Conservation (phyloP, 2,329 filamentous ascomycete genomes). For the Verticillium nubilum region DNA sequence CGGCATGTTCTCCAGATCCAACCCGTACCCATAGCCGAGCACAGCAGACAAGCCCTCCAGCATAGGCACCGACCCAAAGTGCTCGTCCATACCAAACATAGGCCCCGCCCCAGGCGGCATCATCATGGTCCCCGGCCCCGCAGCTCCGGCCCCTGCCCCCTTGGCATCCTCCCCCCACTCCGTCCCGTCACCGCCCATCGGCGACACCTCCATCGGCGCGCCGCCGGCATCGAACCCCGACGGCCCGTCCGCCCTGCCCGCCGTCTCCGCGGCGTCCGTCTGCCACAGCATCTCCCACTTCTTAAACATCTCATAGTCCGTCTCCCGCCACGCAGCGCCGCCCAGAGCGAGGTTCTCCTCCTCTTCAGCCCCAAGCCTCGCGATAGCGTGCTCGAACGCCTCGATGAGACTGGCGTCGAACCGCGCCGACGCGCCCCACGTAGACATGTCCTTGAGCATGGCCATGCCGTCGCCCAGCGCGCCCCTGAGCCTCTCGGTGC, state of each 20-base stretch:
- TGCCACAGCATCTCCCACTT: slow-evolving; percentile 34
- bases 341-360: too few species aligned
- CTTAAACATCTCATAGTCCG: slow-evolving; percentile 39
- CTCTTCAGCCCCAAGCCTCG: slow-evolving; percentile 37
- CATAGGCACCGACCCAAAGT: slow-evolving; percentile 28
- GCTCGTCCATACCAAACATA: slow-evolving; percentile 29
- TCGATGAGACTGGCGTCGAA: slow-evolving; percentile 48
- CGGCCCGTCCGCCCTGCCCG: slow-evolving; percentile 14
- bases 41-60: slow-evolving; percentile 2
- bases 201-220: slow-evolving; percentile 17
- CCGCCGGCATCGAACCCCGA: slow-evolving; percentile 4
- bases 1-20: slow-evolving; percentile 5
- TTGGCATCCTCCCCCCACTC: not conserved
- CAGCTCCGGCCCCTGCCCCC: too few species aligned
- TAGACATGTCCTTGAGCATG: slow-evolving; percentile 47
- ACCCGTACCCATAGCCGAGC: slow-evolving; percentile 9
- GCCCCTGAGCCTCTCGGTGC: slow-evolving; percentile 34
- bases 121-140: slow-evolving; percentile 15
- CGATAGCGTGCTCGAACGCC: slow-evolving; percentile 42
- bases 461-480: slow-evolving; percentile 42
- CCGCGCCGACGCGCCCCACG: slow-evolving; percentile 45
- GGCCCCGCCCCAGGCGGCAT: slow-evolving; percentile 20
- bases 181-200: slow-evolving; percentile 9
- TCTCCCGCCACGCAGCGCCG: slow-evolving; percentile 13
- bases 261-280: slow-evolving; percentile 21